phyloP scores from a whole-genome alignment of 2,329 filamentous ascomycete species.

The Xylariaceae sp. region DNA sequence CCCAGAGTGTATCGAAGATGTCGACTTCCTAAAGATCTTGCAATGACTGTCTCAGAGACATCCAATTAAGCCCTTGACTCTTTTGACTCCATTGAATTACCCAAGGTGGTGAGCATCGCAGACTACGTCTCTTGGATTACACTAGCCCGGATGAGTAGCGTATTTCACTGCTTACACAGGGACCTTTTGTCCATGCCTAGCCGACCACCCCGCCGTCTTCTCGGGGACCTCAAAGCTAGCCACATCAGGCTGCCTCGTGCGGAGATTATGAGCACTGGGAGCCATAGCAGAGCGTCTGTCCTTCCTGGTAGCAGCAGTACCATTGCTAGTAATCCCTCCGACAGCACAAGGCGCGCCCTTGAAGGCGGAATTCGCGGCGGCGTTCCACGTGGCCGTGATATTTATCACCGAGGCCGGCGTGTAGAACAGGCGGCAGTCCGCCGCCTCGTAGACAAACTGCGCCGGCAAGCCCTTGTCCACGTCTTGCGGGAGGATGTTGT shows the following conservation, averaged over 20 bases:
- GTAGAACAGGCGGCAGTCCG: constrained; percentile 9
- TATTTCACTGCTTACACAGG: neutral
- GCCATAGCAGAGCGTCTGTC: neutral
- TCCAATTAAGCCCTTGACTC: too few relatives aligned
- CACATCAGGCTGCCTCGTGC: neutral
- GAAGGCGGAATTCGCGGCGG: constrained; percentile 8
- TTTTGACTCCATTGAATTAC: too few relatives aligned
- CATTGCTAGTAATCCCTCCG: neutral
- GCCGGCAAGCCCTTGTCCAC: constrained; percentile 6
- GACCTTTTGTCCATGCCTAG: neutral
- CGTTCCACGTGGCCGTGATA: constrained; percentile 9
- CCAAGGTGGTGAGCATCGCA: too few relatives aligned
- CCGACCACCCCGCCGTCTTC: neutral
- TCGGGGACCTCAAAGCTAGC: neutral
- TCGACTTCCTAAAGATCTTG: too few relatives aligned
- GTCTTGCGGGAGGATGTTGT: constrained; percentile 5
- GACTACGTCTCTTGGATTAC: too few relatives aligned
- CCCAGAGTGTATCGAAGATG: too few relatives aligned
- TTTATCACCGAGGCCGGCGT: constrained; percentile 6
- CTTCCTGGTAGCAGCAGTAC: neutral
- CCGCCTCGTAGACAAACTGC: constrained; percentile 9
- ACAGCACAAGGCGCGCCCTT: constrained; percentile 2
- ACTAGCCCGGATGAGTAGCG: too few relatives aligned
- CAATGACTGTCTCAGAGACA: too few relatives aligned
- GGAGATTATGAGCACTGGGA: neutral